These are phyloP conservation scores for Dictyophora rubrovolvata DNA, from an alignment of 768 basidiomycete species.

Conservation along the genomic window DNA sequence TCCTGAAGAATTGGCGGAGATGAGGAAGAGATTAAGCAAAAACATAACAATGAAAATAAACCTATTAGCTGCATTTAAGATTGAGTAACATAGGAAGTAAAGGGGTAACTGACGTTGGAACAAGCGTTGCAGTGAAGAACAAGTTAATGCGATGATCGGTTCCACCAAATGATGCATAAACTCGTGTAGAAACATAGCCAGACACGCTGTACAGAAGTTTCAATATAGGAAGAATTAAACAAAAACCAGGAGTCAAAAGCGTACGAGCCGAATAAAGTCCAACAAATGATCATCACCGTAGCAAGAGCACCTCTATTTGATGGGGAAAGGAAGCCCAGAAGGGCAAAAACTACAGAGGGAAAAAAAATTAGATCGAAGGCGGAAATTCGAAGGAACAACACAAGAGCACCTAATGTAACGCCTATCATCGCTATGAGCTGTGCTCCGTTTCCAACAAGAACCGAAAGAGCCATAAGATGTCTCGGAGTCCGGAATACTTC, in stretches of 20 bases:
- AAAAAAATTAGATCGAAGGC: not conserved
- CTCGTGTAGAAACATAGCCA: constrained; percentile 79
- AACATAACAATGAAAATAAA: constrained; percentile 79
- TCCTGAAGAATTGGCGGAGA: constrained; percentile 79
- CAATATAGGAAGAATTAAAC: constrained; percentile 1
- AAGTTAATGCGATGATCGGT: constrained; percentile 68
- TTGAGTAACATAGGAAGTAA: not conserved
- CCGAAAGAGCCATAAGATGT: constrained; percentile 66
- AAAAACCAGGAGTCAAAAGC: constrained; percentile 13
- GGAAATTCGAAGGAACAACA: not conserved
- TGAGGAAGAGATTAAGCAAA: constrained; percentile 83
- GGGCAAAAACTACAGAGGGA: constrained; percentile 65
- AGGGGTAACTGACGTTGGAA: constrained; percentile 61
- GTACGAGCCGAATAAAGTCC: constrained; percentile 86
- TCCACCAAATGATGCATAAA: constrained; percentile 75
- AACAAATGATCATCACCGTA: constrained; percentile 89
- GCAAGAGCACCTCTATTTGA: constrained; percentile 92
- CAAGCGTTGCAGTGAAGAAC: constrained; percentile 76
- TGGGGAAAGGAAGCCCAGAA: constrained; percentile 89
- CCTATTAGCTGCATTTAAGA: constrained; percentile 27
- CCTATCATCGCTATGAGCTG: constrained; percentile 80
- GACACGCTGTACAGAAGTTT: constrained; percentile 48
- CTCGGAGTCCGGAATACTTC: constrained; percentile 87
- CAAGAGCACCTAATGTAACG: constrained; percentile 64
- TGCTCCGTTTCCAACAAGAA: constrained; percentile 84